Evolutionary conservation across 257 asterid genomes (phyloP).

Genomic region (Solanum chaucha): DNA sequence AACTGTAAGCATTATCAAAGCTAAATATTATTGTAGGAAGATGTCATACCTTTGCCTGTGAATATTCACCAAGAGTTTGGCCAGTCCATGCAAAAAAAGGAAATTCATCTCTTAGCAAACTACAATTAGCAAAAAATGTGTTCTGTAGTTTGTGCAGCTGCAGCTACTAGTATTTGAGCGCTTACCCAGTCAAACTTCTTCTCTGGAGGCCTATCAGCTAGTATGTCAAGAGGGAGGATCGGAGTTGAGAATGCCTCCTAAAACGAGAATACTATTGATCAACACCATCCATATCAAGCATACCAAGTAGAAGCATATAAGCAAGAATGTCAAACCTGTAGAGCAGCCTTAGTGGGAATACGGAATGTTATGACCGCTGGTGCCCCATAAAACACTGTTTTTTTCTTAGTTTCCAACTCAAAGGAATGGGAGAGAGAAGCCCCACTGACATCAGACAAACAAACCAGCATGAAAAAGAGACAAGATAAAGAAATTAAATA

Average conservation of each 20-base stretch:
- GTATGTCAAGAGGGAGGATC: conserved; percentile 68
- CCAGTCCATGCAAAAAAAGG: conserved; percentile 23
- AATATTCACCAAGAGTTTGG: conserved; percentile 23
- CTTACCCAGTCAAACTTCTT: conserved; percentile 83
- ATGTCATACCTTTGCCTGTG: conserved; percentile 81
- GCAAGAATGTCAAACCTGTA: conserved; percentile 48
- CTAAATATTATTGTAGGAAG: not conserved
- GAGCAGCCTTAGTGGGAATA: conserved; percentile 66
- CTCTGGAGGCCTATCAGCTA: conserved; percentile 81
- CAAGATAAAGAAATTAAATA: not conserved
- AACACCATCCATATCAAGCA: not conserved
- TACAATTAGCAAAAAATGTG: conserved; percentile 1
- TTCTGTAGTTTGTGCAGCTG: not conserved
- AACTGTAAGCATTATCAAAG: not conserved
- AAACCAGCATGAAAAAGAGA: conserved; percentile 8
- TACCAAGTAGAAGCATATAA: not conserved
- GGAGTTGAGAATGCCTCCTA: conserved; percentile 92
- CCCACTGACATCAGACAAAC: conserved; percentile 39
- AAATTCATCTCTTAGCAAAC: conserved; percentile 8
- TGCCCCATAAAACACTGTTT: conserved; percentile 49
- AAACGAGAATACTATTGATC: not conserved
- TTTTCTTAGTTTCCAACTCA: conserved; percentile 75
- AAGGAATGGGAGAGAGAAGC: conserved; percentile 64
- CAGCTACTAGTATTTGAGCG: conserved; percentile 2
- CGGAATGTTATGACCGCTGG: conserved; percentile 86